phyloP scores from a whole-genome alignment of 2,329 filamentous ascomycete species.

The Amylocarpus encephaloides region DNA sequence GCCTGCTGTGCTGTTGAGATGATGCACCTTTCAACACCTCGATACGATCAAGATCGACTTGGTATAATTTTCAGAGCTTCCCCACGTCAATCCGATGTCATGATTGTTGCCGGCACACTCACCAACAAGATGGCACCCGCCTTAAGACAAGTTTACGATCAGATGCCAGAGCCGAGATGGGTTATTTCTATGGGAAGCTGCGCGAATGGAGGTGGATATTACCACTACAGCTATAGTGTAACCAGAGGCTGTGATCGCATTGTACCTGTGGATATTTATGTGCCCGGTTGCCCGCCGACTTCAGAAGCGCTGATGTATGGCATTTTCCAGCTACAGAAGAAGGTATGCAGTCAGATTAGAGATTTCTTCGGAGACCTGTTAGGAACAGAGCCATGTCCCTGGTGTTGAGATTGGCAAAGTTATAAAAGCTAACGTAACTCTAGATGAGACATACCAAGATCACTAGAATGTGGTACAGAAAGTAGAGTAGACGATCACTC shows the following conservation, averaged over 20 bases:
- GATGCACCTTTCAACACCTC: constrained; percentile 85
- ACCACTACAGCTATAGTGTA: constrained; percentile 79
- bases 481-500: constrained; percentile 34
- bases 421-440: background rate
- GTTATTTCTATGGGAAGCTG: constrained; percentile 79
- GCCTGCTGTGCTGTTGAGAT: constrained; percentile 88
- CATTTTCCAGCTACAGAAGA: constrained; percentile 70
- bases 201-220: constrained; percentile 80
- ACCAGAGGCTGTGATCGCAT: constrained; percentile 70
- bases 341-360: constrained; percentile 43
- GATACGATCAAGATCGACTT: constrained; percentile 82
- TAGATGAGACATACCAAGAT: constrained; percentile 40
- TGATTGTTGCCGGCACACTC: constrained; percentile 89
- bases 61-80: constrained; percentile 89
- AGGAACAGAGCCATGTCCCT: too few species aligned
- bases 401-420: background rate
- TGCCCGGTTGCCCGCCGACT: constrained; percentile 65
- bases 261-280: constrained; percentile 74
- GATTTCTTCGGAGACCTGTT: background rate
- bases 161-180: constrained; percentile 91
- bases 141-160: constrained; percentile 84
- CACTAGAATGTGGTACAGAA: constrained; percentile 50
- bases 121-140: constrained; percentile 97
- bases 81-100: constrained; percentile 81
- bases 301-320: constrained; percentile 56